phyloP scores from a whole-genome alignment of 805 yeast species.

The Aciculoconidium aculeatum region DNA sequence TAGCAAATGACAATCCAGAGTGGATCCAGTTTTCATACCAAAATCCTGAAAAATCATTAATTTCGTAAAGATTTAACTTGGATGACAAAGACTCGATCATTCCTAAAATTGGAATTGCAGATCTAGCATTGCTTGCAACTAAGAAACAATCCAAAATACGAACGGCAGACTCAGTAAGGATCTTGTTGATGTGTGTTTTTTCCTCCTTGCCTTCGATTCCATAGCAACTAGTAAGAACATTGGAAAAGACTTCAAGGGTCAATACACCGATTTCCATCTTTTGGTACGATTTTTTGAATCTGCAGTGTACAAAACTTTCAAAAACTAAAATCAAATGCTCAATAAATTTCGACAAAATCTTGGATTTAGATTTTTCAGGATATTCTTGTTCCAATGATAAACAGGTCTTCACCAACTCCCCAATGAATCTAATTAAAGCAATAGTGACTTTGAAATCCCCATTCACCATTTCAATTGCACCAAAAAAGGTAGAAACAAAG shows the following conservation, averaged over 20 bases:
- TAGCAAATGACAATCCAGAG: conserved; percentile 50
- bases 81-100: conserved; percentile 44
- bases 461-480: conserved; percentile 64
- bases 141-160: conserved; percentile 53
- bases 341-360: conserved; percentile 49
- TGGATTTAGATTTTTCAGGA: conserved; percentile 36
- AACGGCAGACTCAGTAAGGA: conserved; percentile 34
- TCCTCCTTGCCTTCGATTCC: conserved; percentile 43
- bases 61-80: conserved; percentile 28
- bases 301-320: conserved; percentile 71
- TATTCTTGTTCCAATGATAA: conserved; percentile 28
- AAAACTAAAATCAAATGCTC: conserved; percentile 59
- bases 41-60: conserved; percentile 39
- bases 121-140: conserved; percentile 41
- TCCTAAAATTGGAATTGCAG: conserved; percentile 47
- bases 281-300: conserved; percentile 50
- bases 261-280: conserved; percentile 55
- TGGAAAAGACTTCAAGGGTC: conserved; percentile 49
- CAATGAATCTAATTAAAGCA: conserved; percentile 50
- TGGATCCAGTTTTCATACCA: conserved; percentile 47
- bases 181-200: not conserved
- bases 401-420: conserved; percentile 47
- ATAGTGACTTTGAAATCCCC: conserved; percentile 65
- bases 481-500: conserved; percentile 52
- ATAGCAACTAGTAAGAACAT: conserved; percentile 48